Evolutionary conservation across 2,329 filamentous ascomycete species (phyloP), one percentile per base, ranked within the genome.

Genomic region (Aspergillus sp.): DNA sequence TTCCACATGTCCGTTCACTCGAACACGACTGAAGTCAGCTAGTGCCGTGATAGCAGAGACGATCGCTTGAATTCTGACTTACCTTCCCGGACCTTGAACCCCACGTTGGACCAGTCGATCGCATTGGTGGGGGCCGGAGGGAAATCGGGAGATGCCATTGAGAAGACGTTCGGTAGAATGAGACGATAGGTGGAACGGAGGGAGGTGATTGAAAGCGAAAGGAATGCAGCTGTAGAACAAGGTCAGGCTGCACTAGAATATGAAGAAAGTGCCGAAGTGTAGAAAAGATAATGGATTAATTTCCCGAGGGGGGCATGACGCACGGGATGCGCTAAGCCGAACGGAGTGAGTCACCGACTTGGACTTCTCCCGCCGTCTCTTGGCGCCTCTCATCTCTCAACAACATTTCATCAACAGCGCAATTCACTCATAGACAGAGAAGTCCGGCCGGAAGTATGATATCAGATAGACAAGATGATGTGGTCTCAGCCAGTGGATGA

Each of bases 21-120:
- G 49, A 52, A 12, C 36, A 31, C 4, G 18, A 49, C 32, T 45
- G 54, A 39, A 39, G 36, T 42, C 36, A 42, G 36, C 12, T 12
- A n/a, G 14, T 16, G 14, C 36, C 16, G 36, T 42, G n/a, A 42
- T 6, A 42, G 36, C 4, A n/a, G 7, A 36, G 39, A 55, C 26
- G 53, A 36, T 52, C 1, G 26, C 1, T 29, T 29, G 26, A 9
- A 9, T 29, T n/a, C 16, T 14, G 36, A 64, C 80, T 69, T 77
- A 91, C 91, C 91, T 84, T 97, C 92, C 67, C 92, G 90, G 68
- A 97, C 89, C 72, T 88, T 88, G 84, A 98, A 98, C 73, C 94
- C 94, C 65, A 98, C 87, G 71, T 96, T 90, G 75, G 85, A 86
- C 94, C 94, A 98, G 83, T 98, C 92, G 45, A 76, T 73, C 24